Evolutionary conservation across 768 basidiomycete species (phyloP).

Genomic region (Sistotremastrum suecicum): DNA sequence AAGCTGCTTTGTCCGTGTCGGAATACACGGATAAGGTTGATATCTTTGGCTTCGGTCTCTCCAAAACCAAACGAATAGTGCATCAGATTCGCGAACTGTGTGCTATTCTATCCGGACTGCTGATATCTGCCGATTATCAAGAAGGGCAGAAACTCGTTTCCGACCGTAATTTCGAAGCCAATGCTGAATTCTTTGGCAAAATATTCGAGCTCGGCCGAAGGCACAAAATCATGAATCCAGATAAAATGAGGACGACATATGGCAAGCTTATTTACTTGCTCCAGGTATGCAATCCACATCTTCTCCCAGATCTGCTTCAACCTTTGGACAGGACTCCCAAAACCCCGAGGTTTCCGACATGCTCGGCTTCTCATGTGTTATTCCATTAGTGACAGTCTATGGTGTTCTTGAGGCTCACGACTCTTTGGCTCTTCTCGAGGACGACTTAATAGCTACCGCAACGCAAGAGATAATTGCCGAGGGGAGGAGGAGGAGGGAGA

Average conservation of each 20-base stretch:
- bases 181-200: conserved; percentile 65
- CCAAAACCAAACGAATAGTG: conserved; percentile 79
- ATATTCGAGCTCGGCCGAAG: conserved; percentile 74
- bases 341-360: conserved; percentile 68
- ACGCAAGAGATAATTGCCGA: conserved; percentile 76
- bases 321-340: conserved; percentile 56
- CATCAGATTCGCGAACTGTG: conserved; percentile 79
- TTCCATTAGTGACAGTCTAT: conserved; percentile 66
- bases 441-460: conserved; percentile 60
- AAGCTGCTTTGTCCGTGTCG: conserved; percentile 71
- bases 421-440: conserved; percentile 57
- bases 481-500: conserved; percentile 52
- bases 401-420: conserved; percentile 46
- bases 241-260: conserved; percentile 83
- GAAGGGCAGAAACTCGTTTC: conserved; percentile 76
- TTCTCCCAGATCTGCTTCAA: neutral
- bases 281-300: conserved; percentile 34
- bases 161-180: conserved; percentile 68
- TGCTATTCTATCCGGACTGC: conserved; percentile 72
- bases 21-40: conserved; percentile 90
- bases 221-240: conserved; percentile 87
- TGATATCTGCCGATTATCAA: conserved; percentile 78
- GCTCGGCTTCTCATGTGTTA: conserved; percentile 65
- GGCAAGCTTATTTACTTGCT: conserved; percentile 77
- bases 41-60: conserved; percentile 60